Evolutionary conservation across 2,329 filamentous ascomycete genomes (phyloP).

Genomic region (Cordyceps farinosa): DNA sequence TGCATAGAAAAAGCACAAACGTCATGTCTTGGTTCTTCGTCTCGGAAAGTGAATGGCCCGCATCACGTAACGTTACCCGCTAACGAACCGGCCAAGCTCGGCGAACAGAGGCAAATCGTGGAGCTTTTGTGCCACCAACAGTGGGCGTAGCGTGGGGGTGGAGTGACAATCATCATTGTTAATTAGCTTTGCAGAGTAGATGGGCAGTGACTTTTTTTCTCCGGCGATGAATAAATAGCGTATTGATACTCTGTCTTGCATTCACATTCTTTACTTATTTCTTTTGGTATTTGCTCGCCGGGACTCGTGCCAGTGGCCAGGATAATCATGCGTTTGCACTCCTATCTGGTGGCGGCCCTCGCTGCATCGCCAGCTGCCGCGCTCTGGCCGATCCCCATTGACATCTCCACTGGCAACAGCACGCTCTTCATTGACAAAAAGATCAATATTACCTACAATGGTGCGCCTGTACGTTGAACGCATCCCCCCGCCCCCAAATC

Average conservation of each 20-base stretch:
- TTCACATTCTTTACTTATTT: background rate
- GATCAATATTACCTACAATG: constrained; percentile 57
- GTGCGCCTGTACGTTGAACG: constrained; percentile 48
- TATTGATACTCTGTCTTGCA: background rate
- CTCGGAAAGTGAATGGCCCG: background rate
- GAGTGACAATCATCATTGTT: background rate
- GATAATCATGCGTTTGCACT: constrained; percentile 5
- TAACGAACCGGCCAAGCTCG: background rate
- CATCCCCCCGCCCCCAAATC: background rate
- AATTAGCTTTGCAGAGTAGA: background rate
- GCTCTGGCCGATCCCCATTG: constrained; percentile 54
- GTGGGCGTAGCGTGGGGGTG: background rate
- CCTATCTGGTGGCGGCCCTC: constrained; percentile 1
- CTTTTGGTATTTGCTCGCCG: background rate
- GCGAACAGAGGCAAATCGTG: background rate
- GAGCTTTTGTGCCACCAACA: background rate
- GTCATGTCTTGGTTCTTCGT: background rate
- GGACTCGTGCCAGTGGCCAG: no score
- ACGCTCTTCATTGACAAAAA: constrained; percentile 51
- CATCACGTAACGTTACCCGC: constrained; percentile 1
- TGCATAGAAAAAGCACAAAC: background rate
- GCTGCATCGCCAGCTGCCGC: constrained; percentile 31
- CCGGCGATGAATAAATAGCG: background rate
- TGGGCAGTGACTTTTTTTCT: background rate
- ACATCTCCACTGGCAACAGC: constrained; percentile 48